Evolutionary conservation across 1,139 yeast species (phyloP), one percentile per base, ranked within the genome.

Genomic region (Scheffersomyces parashehatae): DNA sequence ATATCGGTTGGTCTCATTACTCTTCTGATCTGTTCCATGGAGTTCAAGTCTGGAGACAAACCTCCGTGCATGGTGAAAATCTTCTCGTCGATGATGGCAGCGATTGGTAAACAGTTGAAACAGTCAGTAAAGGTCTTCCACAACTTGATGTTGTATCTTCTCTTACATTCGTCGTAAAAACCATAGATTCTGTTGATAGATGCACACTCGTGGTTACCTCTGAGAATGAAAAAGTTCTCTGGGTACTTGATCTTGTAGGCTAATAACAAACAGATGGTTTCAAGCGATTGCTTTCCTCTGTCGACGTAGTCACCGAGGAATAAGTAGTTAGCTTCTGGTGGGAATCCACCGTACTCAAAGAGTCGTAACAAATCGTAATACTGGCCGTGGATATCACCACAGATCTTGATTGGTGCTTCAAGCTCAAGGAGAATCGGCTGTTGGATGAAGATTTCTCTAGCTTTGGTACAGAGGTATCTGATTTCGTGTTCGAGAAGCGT

Each of bases 61-160:
- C 99, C 99, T 59, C 99, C 99, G 70, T 93, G 99, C 97, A 93
- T 90, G 52, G 97, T 88, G 67, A 93, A 91, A 68, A 93, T 93
- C 75, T 91, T 91, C 67, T 91, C 98, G 66, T 91, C 98, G 56
- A 93, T 88, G 58, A 91, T 91, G 45, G 98, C 98, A 46, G 98
- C 98, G 65, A 93, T 91, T 51, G 99, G 99, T 66, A 93, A 79
- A 70, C 97, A 90, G 77, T 93, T 93, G 78, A 93, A 93, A 70
- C 97, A 90, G 71, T 93, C 98, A 39, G 97, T 90, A 65, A 93
- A 93, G 15, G 97, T 90, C 71, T 93, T 93, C 98, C 99, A 93
- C 59, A 90, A 84, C 71, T 91, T 93, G 69, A 93, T 90, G 71
- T 90, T 90, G 75, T 89, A 91, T 67, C 99, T 86, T 76, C 99